Base-by-base conservation (phyloP, 1,139 yeast species). In the Magnusiomyces sp. region DNA sequence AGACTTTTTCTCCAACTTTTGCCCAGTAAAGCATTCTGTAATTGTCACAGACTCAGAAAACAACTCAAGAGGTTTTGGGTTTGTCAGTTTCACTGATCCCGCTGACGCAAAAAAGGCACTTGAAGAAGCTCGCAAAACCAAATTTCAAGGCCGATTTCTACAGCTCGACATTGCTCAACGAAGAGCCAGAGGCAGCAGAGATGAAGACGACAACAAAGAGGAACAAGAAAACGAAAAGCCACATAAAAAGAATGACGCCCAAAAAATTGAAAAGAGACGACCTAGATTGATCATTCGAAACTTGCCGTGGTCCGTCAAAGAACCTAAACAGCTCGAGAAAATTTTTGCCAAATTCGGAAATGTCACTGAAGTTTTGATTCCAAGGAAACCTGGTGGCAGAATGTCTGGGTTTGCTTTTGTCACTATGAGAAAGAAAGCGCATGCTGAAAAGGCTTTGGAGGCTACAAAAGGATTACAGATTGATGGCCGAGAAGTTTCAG, bases 391-490 rank as follows among this genome's bases (percentile, higher is more conserved):
- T 49, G 95, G 89, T 48, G 96, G 97, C 11, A 83, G 78, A 65
- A 85, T 92, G 94, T 74, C 85, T 56, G 98, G 98, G 10, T 92
- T 92, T 74, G 99, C 90, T 0, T 94, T 92, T 67, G 90, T 92
- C 19, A 83, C 94, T 0, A 86, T 94, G 95, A 81, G 80, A 63
- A 87, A 83, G 63, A 74, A 80, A 54, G 71, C 79, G 32, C 81
- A 85, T 56, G 97, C 98, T 45, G 82, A 80, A 60, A 75, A 71
- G 52, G 98, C 97, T 1, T 81, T 90, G 37, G 84, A 85, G 58
- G 89, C 76, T 40, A 74, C 81, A 31, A 67, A 67, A 46, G 95
- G 86, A 4, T 70, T 90, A 60, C 81, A 87, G 67, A 85, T 94
- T 52, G 89, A 83, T 60, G 97, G 92, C 2, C 79, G 98, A 67